Evolutionary conservation across 495 filamentous ascomycete species (phyloP).

Genomic region (Hypoxylon fuscum): DNA sequence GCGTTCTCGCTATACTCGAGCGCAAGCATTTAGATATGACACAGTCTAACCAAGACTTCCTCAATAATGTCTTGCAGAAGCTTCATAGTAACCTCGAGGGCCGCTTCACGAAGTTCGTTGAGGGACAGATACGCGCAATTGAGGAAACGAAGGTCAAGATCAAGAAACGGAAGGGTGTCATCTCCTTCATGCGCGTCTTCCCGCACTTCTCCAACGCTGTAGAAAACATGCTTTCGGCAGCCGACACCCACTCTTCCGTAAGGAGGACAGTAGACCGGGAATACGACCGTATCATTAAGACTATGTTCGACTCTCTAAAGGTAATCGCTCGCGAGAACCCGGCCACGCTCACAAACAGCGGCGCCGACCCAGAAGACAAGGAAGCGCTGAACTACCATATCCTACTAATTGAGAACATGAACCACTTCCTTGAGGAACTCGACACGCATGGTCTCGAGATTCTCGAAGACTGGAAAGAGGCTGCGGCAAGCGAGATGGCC

Average conservation of each 20-base stretch:
- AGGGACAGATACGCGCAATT: constrained; percentile 93
- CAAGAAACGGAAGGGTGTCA: constrained; percentile 97
- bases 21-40: constrained; percentile 76
- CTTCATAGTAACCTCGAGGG: constrained; percentile 77
- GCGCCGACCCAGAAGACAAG: constrained; percentile 83
- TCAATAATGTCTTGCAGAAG: constrained; percentile 80
- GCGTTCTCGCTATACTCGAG: constrained; percentile 83
- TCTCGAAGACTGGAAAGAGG: constrained; percentile 80
- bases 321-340: constrained; percentile 96
- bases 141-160: constrained; percentile 99
- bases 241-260: constrained; percentile 68
- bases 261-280: constrained; percentile 83
- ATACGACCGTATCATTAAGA: constrained; percentile 87
- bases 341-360: constrained; percentile 54
- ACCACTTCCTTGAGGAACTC: constrained; percentile 93
- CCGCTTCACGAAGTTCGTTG: constrained; percentile 87
- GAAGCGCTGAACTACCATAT: constrained; percentile 96
- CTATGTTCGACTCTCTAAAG: constrained; percentile 96
- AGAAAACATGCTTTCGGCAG: constrained; percentile 77
- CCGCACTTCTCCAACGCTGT: constrained; percentile 81
- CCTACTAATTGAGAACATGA: constrained; percentile 97
- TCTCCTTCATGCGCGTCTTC: constrained; percentile 92
- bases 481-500: constrained; percentile 78
- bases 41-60: constrained; percentile 91
- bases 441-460: constrained; percentile 77